Conservation (phyloP, 1,284 basidiomycete species). For the Cutaneotrichosporon mucoides region DNA sequence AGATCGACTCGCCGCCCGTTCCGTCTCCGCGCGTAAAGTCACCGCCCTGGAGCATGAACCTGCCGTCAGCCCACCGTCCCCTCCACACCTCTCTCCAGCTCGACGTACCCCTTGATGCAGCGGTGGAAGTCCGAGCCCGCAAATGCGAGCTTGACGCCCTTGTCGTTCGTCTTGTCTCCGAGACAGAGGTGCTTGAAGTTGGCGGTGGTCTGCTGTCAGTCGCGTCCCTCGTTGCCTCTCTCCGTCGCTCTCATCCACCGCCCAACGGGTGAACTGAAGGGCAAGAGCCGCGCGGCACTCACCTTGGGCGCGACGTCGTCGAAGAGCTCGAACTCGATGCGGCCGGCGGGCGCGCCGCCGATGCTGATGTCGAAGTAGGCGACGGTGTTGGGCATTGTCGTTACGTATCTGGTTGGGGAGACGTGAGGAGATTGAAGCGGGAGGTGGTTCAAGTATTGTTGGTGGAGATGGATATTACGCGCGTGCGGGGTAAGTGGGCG, state of each 20-base stretch:
- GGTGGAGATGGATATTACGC: too few species aligned
- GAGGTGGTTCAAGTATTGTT: not conserved
- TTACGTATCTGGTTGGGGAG: not conserved
- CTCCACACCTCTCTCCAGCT: not conserved
- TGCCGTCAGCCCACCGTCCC: not conserved
- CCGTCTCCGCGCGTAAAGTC: slow-evolving; percentile 62
- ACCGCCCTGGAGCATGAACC: slow-evolving; percentile 70
- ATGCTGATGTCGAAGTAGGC: slow-evolving; percentile 74
- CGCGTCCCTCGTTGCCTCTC: not conserved
- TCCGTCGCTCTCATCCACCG: too few species aligned
- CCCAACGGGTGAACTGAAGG: too few species aligned
- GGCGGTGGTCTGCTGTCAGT: slow-evolving; percentile 57
- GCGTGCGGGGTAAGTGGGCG: too few species aligned
- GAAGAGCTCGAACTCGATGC: slow-evolving; percentile 78
- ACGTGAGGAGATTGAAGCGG: not conserved
- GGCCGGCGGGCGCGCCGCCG: slow-evolving; percentile 56
- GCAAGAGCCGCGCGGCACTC: not conserved
- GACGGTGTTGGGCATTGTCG: slow-evolving; percentile 48
- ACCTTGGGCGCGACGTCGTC: slow-evolving; percentile 58
- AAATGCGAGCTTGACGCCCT: slow-evolving; percentile 49
- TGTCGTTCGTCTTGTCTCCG: slow-evolving; percentile 57
- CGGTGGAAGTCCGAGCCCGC: slow-evolving; percentile 71
- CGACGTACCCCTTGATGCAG: slow-evolving; percentile 55
- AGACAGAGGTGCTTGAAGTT: slow-evolving; percentile 92
- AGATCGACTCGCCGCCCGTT: slow-evolving; percentile 89